Conservation (phyloP, 345 rosid genomes). For the Garcia nutans region DNA sequence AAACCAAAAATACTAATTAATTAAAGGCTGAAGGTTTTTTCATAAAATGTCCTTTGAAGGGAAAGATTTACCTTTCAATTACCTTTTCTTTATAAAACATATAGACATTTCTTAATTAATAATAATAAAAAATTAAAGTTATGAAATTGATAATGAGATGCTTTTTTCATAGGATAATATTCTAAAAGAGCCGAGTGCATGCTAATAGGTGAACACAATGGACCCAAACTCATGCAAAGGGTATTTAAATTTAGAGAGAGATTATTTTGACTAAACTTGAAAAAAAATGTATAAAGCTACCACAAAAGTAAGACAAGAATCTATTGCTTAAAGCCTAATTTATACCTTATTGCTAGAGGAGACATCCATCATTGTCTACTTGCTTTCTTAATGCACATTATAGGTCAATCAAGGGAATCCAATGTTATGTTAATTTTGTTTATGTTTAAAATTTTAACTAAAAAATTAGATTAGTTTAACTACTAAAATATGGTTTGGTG, state of each 20-base stretch:
- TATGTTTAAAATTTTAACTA: too few species aligned
- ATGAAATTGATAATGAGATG: not conserved
- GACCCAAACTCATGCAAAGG: not conserved
- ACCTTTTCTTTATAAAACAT: not conserved
- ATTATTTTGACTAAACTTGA: not conserved
- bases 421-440: not conserved
- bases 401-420: conserved; percentile 29
- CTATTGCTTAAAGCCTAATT: conserved; percentile 23
- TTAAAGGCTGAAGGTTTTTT: conserved; percentile 6
- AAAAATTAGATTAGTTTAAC: too few species aligned
- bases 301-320: conserved; percentile 19
- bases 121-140: conserved; percentile 3
- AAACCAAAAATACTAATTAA: not conserved
- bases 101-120: not conserved
- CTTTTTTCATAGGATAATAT: conserved; percentile 14
- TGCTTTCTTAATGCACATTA: conserved; percentile 5
- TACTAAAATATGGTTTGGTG: too few species aligned
- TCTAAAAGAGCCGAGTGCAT: conserved; percentile 9
- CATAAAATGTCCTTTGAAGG: conserved; percentile 13
- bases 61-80: conserved; percentile 16
- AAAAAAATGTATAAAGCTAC: conserved; percentile 6
- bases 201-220: not conserved
- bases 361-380: conserved; percentile 18
- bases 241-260: not conserved
- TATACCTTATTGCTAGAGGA: conserved; percentile 3